phyloP scores from a whole-genome alignment of 306 rosid genomes.

The Dalbergia cochinchinensis region DNA sequence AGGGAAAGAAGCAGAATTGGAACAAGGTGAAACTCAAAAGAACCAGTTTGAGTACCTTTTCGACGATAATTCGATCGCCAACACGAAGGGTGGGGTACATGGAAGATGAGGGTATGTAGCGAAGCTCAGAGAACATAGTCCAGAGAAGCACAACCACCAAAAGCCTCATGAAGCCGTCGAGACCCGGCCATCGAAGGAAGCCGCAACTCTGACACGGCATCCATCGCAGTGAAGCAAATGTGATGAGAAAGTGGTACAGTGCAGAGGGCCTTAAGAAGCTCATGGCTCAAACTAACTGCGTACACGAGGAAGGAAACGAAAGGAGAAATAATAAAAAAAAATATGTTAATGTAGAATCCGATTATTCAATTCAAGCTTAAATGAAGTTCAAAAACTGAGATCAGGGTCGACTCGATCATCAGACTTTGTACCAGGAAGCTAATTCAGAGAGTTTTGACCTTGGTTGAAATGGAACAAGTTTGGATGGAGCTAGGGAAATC shows the following conservation, averaged over 20 bases:
- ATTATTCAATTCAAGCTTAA: not conserved
- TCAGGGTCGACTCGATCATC: not conserved
- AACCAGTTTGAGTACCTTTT: slow-evolving; percentile 55
- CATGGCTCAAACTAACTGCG: slow-evolving; percentile 45
- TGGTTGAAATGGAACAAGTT: not conserved
- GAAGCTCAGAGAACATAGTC: slow-evolving; percentile 75
- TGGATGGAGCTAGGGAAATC: not conserved
- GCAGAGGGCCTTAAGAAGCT: slow-evolving; percentile 80
- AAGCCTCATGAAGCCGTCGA: slow-evolving; percentile 75
- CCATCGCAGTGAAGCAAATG: slow-evolving; percentile 63
- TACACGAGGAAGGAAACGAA: not conserved
- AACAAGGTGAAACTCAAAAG: not conserved
- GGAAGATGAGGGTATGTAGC: slow-evolving; percentile 80
- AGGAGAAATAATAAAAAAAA: not conserved
- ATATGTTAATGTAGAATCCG: not conserved
- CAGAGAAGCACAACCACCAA: slow-evolving; percentile 73
- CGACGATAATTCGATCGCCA: slow-evolving; percentile 80
- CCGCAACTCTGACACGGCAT: slow-evolving; percentile 87
- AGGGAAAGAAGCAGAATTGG: not conserved
- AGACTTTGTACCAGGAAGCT: not conserved
- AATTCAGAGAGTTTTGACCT: not conserved
- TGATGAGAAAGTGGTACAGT: slow-evolving; percentile 52
- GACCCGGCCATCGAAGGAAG: slow-evolving; percentile 83
- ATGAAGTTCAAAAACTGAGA: slow-evolving; percentile 8
- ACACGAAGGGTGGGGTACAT: slow-evolving; percentile 88